Percentiles rank a stretch among this genome's conserved stretches.
Evolutionary conservation across 768 basidiomycete species (phyloP).

Genomic region (Tubosaeta sp.): DNA sequence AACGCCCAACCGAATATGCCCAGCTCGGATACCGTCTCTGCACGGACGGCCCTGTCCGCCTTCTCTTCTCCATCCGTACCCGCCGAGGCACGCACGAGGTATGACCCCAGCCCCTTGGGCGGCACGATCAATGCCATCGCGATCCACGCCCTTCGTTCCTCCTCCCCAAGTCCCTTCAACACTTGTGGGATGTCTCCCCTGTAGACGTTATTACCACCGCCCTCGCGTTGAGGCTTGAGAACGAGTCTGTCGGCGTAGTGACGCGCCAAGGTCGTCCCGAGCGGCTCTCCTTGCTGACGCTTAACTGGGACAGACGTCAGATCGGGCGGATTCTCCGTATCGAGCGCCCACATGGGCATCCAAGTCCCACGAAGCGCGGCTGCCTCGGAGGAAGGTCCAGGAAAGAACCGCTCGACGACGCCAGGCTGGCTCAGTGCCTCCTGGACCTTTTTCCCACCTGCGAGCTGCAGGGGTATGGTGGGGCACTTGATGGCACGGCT

Average conservation of each 20-base stretch:
- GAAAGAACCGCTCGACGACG: conserved; percentile 71
- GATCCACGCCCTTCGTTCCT: conserved; percentile 84
- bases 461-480: conserved; percentile 85
- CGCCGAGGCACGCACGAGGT: conserved; percentile 69
- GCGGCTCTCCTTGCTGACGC: conserved; percentile 8
- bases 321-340: conserved; percentile 13
- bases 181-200: conserved; percentile 75
- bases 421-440: conserved; percentile 75
- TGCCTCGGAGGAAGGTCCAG: conserved; percentile 29
- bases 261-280: conserved; percentile 21
- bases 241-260: conserved; percentile 55
- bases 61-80: conserved; percentile 1
- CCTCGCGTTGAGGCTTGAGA: conserved; percentile 96
- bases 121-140: conserved; percentile 91
- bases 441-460: conserved; percentile 94
- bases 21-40: conserved; percentile 82
- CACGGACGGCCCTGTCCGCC: conserved; percentile 37
- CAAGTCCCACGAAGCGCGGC: conserved; percentile 66
- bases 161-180: conserved; percentile 53
- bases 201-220: conserved; percentile 96
- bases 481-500: conserved; percentile 92
- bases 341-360: conserved; percentile 86
- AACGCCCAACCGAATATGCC: conserved; percentile 90
- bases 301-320: background rate
- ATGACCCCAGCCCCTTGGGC: conserved; percentile 62